These are phyloP conservation scores for Schizopora paradoxa DNA, from an alignment of 1,284 basidiomycete species.

Conservation along the genomic window DNA sequence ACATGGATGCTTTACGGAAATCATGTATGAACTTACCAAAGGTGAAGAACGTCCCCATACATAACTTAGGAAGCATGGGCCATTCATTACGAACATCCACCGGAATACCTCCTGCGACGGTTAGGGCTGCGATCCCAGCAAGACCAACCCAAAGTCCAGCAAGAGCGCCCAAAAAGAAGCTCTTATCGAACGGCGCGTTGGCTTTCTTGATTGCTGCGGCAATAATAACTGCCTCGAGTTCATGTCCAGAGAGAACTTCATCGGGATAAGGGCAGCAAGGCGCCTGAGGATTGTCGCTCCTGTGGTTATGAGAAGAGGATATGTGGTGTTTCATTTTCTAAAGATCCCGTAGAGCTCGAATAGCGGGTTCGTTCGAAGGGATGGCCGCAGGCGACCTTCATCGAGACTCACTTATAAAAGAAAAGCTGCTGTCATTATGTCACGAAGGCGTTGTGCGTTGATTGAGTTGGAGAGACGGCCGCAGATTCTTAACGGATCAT, in stretches of 20 bases:
- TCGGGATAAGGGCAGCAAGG: no score
- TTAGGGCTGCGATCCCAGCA: background rate
- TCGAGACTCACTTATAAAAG: no score
- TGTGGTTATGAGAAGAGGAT: no score
- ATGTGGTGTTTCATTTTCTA: no score
- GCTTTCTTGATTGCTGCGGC: background rate
- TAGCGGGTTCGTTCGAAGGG: no score
- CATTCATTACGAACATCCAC: conserved; percentile 16
- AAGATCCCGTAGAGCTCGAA: no score
- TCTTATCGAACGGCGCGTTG: background rate
- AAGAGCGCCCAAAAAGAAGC: conserved; percentile 3
- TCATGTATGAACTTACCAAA: conserved; percentile 4
- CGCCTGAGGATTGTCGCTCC: no score
- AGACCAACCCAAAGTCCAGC: conserved; percentile 4
- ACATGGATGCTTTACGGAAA: background rate
- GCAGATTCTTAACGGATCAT: no score
- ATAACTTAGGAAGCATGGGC: conserved; percentile 20
- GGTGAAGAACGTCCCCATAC: conserved; percentile 18
- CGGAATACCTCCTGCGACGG: conserved; percentile 13
- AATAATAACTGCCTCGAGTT: background rate
- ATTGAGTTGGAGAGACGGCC: no score
- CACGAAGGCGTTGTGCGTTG: no score
- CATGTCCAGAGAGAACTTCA: background rate
- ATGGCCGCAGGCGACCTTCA: no score
- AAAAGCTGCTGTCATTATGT: no score